Evolutionary conservation across 352 stramenopile species (phyloP).

Genomic region (Globisporangium okanoganense): DNA sequence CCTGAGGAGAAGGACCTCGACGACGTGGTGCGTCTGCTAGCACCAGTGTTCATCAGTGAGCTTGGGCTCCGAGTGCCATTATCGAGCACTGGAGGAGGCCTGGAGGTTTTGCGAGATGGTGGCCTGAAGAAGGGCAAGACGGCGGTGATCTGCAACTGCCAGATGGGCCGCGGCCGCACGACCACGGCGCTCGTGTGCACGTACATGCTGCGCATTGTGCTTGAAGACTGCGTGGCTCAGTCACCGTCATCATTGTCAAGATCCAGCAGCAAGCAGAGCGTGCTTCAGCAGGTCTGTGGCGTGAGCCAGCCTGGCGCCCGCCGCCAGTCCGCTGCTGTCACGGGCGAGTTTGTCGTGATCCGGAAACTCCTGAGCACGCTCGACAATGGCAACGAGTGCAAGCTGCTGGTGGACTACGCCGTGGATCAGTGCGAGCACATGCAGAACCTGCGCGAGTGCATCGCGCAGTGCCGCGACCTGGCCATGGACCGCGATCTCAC

Average conservation of each 20-base stretch:
- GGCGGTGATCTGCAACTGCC: slow-evolving; percentile 87
- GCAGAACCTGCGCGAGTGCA: slow-evolving; percentile 84
- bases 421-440: slow-evolving; percentile 81
- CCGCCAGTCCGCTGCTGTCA: slow-evolving; percentile 50
- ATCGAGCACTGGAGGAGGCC: not conserved
- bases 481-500: slow-evolving; percentile 68
- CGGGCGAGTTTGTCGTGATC: slow-evolving; percentile 70
- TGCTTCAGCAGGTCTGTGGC: slow-evolving; percentile 23
- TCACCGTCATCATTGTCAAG: slow-evolving; percentile 10
- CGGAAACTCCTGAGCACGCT: slow-evolving; percentile 63
- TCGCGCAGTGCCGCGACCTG: slow-evolving; percentile 72
- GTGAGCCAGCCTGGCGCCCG: slow-evolving; percentile 14
- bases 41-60: slow-evolving; percentile 64
- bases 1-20: slow-evolving; percentile 89
- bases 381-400: slow-evolving; percentile 62
- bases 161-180: slow-evolving; percentile 87
- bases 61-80: slow-evolving; percentile 24
- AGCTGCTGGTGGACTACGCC: slow-evolving; percentile 65
- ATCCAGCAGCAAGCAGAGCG: slow-evolving; percentile 11
- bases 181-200: slow-evolving; percentile 87
- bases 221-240: slow-evolving; percentile 34
- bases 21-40: slow-evolving; percentile 74
- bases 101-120: not conserved
- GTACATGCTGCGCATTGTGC: slow-evolving; percentile 79
- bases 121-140: slow-evolving; percentile 34